These are phyloP conservation scores for Warburgia ugandensis DNA, from an alignment of 164 flowering plant genomes.

Conservation along the genomic window DNA sequence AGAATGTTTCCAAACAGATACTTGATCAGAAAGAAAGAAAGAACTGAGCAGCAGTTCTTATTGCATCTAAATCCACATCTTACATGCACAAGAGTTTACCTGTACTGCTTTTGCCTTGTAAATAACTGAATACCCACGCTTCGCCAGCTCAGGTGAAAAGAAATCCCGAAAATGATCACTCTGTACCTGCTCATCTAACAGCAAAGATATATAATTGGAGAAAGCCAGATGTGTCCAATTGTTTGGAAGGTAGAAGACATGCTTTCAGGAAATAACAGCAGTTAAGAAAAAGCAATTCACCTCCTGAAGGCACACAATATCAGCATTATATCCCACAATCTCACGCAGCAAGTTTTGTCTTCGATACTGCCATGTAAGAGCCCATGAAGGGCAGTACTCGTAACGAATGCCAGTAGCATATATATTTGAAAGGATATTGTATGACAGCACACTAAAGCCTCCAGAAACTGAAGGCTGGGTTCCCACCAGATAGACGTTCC, in stretches of 20 bases:
- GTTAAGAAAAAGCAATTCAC: conserved; percentile 14
- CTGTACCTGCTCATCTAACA: conserved; percentile 37
- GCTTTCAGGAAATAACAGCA: not conserved
- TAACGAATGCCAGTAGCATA: conserved; percentile 11
- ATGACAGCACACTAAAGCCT: conserved; percentile 37
- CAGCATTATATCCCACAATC: conserved; percentile 40
- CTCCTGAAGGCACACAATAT: conserved; percentile 62
- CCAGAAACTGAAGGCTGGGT: not conserved
- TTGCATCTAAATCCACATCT: not conserved
- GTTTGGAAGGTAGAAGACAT: not conserved
- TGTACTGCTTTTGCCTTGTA: conserved; percentile 28
- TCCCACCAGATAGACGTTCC: conserved; percentile 4
- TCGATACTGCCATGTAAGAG: conserved; percentile 49
- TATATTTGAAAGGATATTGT: conserved; percentile 36
- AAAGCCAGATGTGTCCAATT: not conserved
- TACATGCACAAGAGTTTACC: conserved; percentile 18
- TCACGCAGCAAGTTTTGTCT: conserved; percentile 38
- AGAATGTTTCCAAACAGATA: not conserved
- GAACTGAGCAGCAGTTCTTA: not conserved
- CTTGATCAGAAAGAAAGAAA: not conserved
- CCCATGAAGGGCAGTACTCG: conserved; percentile 40
- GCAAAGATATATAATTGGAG: not conserved
- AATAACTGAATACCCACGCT: conserved; percentile 33
- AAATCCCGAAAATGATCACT: conserved; percentile 54
- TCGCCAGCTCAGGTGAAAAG: conserved; percentile 36